These are phyloP conservation scores for Neurospora sp. DNA, from an alignment of 2,329 filamentous ascomycete genomes.

Conservation along the genomic window DNA sequence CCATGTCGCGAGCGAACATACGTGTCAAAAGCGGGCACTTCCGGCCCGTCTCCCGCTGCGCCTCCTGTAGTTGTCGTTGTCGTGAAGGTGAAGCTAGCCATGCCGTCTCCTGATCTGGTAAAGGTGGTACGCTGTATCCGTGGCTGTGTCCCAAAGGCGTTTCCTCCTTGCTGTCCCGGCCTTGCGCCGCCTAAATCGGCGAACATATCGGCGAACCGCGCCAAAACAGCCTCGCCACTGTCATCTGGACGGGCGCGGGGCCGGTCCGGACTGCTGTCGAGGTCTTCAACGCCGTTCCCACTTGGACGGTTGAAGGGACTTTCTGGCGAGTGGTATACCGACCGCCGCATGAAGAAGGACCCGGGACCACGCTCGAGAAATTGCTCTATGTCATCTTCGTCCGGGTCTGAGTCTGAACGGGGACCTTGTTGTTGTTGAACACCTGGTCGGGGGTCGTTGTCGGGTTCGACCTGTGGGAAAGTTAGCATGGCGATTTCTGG, in stretches of 20 bases:
- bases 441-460: conserved; percentile 51
- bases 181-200: conserved; percentile 22
- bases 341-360: background rate
- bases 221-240: conserved; percentile 27
- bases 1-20: conserved; percentile 24
- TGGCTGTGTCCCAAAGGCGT: background rate
- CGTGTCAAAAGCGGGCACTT: conserved; percentile 32
- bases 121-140: conserved; percentile 28
- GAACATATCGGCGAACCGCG: conserved; percentile 35
- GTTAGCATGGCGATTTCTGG: conserved; percentile 19
- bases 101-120: conserved; percentile 26
- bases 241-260: conserved; percentile 9
- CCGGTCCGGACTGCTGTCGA: background rate
- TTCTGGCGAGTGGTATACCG: conserved; percentile 1
- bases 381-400: conserved; percentile 49
- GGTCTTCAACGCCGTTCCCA: background rate
- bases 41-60: conserved; percentile 11
- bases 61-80: conserved; percentile 20
- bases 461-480: conserved; percentile 34
- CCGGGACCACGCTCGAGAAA: conserved; percentile 30
- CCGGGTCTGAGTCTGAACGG: conserved; percentile 46
- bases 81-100: conserved; percentile 39
- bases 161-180: conserved; percentile 6
- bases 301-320: background rate
- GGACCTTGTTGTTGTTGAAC: conserved; percentile 13